phyloP scores from a whole-genome alignment of 306 rosid genomes.

The Inga leiocalycina region DNA sequence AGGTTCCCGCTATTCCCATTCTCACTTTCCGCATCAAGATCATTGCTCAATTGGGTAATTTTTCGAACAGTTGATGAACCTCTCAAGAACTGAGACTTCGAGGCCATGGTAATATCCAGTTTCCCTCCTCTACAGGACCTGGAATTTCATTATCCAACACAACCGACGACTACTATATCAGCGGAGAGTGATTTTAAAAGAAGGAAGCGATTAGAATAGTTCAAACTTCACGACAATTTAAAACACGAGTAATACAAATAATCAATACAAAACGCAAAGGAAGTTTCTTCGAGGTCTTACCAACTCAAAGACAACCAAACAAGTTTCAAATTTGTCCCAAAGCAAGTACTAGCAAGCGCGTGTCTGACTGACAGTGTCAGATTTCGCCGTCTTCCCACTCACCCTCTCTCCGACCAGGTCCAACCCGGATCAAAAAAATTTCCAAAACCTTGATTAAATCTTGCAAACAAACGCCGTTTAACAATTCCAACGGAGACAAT shows the following conservation, averaged over 20 bases:
- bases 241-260: conserved; percentile 19
- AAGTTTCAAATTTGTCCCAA: conserved; percentile 26
- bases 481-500: conserved; percentile 38
- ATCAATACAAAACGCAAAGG: conserved; percentile 23
- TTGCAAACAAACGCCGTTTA: conserved; percentile 24
- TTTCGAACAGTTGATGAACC: conserved; percentile 42
- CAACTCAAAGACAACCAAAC: conserved; percentile 50
- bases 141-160: conserved; percentile 34
- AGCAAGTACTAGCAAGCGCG: conserved; percentile 37
- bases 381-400: conserved; percentile 10
- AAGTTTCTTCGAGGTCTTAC: conserved; percentile 42
- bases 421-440: conserved; percentile 24
- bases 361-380: conserved; percentile 57
- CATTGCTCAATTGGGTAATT: conserved; percentile 46
- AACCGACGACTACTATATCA: conserved; percentile 30
- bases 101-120: conserved; percentile 32
- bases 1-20: conserved; percentile 38
- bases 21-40: conserved; percentile 48
- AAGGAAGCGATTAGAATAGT: conserved; percentile 25
- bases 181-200: conserved; percentile 19
- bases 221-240: conserved; percentile 18
- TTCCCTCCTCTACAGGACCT: conserved; percentile 30
- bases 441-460: conserved; percentile 17
- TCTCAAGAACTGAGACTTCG: conserved; percentile 37
- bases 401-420: conserved; percentile 44